phyloP scores from a whole-genome alignment of 805 yeast species.

The Ogataea pilisensis region DNA sequence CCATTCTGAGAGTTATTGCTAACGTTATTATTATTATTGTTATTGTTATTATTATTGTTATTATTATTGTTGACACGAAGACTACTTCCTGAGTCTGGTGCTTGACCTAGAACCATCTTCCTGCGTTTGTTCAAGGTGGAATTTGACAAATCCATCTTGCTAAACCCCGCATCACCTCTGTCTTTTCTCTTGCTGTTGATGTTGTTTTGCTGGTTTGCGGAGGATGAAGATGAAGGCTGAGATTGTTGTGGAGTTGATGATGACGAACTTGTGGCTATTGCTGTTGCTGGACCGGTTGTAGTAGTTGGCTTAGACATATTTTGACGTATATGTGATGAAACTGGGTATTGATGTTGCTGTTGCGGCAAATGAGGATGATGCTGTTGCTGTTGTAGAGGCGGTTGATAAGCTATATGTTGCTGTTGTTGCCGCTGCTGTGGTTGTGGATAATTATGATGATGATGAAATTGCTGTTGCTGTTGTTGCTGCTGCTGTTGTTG shows the following conservation, averaged over 20 bases:
- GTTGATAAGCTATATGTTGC: background rate
- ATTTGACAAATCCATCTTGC: slow-evolving; percentile 31
- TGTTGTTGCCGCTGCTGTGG: slow-evolving; percentile 11
- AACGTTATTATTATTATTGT: background rate
- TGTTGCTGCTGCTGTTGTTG: slow-evolving; percentile 18
- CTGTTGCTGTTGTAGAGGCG: background rate
- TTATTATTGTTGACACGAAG: too few relatives aligned
- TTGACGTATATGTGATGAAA: too few relatives aligned
- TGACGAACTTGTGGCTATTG: too few relatives aligned
- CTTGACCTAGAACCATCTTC: slow-evolving; percentile 11
- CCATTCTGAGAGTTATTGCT: background rate
- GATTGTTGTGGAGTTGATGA: background rate
- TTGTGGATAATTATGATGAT: slow-evolving; percentile 7
- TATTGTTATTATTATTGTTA: slow-evolving; percentile 1
- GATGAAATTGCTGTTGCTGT: slow-evolving; percentile 13
- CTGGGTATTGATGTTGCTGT: too few relatives aligned
- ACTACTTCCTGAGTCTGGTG: too few relatives aligned
- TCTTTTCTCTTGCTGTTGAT: slow-evolving; percentile 8
- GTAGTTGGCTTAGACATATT: too few relatives aligned
- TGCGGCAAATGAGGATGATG: background rate
- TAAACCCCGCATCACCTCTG: slow-evolving; percentile 4
- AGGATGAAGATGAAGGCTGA: background rate
- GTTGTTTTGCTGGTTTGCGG: background rate
- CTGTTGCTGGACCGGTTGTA: too few relatives aligned
- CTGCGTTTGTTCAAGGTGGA: slow-evolving; percentile 33